Conservation (phyloP, 1,284 basidiomycete species). For the Xanthoconium separans region DNA sequence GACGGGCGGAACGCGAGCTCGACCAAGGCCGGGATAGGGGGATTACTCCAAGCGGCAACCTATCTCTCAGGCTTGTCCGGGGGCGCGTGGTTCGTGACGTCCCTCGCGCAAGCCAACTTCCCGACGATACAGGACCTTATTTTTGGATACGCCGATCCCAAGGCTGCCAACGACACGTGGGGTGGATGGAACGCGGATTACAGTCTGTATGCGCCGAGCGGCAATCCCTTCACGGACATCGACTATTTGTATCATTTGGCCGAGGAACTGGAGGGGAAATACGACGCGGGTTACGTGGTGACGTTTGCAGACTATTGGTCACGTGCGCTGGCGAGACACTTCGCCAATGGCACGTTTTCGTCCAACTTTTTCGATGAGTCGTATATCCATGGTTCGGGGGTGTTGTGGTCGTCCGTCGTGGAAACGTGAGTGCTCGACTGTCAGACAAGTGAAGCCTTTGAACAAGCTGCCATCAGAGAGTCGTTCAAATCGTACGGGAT, state of each 20-base stretch:
- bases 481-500: conserved; percentile 32
- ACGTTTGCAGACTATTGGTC: conserved; percentile 39
- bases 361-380: conserved; percentile 34
- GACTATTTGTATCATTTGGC: conserved; percentile 25
- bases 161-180: conserved; percentile 17
- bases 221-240: conserved; percentile 9
- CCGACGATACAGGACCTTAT: conserved; percentile 38
- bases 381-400: conserved; percentile 35
- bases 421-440: conserved; percentile 29
- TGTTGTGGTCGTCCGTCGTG: conserved; percentile 35
- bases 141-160: conserved; percentile 31
- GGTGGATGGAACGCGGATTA: conserved; percentile 37
- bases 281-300: conserved; percentile 30
- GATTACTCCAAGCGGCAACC: conserved; percentile 45
- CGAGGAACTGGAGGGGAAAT: conserved; percentile 34
- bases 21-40: conserved; percentile 42
- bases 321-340: conserved; percentile 38
- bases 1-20: conserved; percentile 49
- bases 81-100: conserved; percentile 38
- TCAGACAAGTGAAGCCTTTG: not conserved
- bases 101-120: conserved; percentile 39
- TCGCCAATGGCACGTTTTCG: conserved; percentile 37
- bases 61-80: conserved; percentile 47
- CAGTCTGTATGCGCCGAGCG: conserved; percentile 24
- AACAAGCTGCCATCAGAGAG: conserved; percentile 18